Evolutionary conservation across 306 rosid species (phyloP).

Genomic region (Vigna radiata): DNA sequence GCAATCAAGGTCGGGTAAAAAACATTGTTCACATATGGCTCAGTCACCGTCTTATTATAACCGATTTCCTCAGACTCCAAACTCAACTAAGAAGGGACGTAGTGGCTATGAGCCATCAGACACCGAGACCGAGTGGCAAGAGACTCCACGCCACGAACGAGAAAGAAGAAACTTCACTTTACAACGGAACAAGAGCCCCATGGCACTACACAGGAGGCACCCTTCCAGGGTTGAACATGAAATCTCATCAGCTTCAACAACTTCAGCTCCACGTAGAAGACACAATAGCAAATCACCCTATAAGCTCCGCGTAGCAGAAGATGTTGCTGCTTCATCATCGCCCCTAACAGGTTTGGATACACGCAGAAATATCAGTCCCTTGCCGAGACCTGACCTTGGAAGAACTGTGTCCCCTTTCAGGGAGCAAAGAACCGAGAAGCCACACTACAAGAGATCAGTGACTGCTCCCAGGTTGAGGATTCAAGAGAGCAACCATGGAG

Average conservation of each 20-base stretch:
- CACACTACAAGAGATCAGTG: conserved; percentile 57
- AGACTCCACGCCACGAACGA: conserved; percentile 60
- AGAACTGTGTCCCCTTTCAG: conserved; percentile 58
- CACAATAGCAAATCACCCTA: conserved; percentile 70
- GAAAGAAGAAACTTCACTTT: conserved; percentile 39
- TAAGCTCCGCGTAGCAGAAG: conserved; percentile 48
- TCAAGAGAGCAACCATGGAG: conserved; percentile 37
- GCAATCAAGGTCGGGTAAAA: not conserved
- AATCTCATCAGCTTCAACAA: conserved; percentile 37
- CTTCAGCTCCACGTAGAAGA: conserved; percentile 50
- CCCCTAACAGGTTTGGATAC: conserved; percentile 39
- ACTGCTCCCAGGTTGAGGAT: conserved; percentile 78
- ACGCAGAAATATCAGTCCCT: conserved; percentile 61
- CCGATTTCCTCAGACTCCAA: conserved; percentile 39
- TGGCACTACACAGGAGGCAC: conserved; percentile 52
- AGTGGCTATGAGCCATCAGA: conserved; percentile 95
- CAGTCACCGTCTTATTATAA: conserved; percentile 33
- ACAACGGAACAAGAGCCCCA: conserved; percentile 50
- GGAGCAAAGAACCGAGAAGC: conserved; percentile 47
- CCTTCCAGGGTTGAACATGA: conserved; percentile 55
- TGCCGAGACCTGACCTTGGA: conserved; percentile 56
- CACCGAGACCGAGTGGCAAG: conserved; percentile 78
- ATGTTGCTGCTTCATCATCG: conserved; percentile 12
- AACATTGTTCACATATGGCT: conserved; percentile 41
- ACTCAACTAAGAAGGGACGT: conserved; percentile 59